Conservation (phyloP, 148 eudicot genomes). For the Rhododendron ovatum region DNA sequence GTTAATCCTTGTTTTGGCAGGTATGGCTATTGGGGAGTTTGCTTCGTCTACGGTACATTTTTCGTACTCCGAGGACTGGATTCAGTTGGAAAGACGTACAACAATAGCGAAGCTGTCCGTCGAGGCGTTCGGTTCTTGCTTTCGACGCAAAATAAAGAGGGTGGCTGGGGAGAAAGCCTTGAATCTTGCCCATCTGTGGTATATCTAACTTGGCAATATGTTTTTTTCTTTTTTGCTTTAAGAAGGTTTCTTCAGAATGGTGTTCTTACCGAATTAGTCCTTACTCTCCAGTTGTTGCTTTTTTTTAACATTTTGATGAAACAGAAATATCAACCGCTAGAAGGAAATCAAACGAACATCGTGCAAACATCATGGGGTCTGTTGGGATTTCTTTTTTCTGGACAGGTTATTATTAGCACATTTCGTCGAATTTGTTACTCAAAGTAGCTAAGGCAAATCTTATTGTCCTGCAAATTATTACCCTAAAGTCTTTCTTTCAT, state of each 20-base stretch:
- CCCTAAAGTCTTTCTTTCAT: no score
- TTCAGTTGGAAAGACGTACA: slow-evolving; percentile 30
- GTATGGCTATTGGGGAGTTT: slow-evolving; percentile 55
- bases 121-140: slow-evolving; percentile 31
- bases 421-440: no score
- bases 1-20: slow-evolving; percentile 10
- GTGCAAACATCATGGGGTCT: no score
- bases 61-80: slow-evolving; percentile 34
- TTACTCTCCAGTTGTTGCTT: background rate
- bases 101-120: slow-evolving; percentile 31
- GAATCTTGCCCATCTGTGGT: slow-evolving; percentile 39
- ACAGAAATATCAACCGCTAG: slow-evolving; percentile 27
- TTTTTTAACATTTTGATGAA: background rate
- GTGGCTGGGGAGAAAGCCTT: slow-evolving; percentile 51
- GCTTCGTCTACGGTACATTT: slow-evolving; percentile 44
- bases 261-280: background rate
- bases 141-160: slow-evolving; percentile 36
- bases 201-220: background rate
- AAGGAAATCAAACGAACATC: no score
- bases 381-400: no score
- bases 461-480: no score
- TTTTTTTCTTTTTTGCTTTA: no score
- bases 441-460: no score
- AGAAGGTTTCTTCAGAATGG: no score
- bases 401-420: no score